A percentile compares a stretch with the other conserved stretches of the same genome.
Evolutionary conservation across 805 yeast genomes (phyloP).

Genomic region (Zygotorulaspora florentina): DNA sequence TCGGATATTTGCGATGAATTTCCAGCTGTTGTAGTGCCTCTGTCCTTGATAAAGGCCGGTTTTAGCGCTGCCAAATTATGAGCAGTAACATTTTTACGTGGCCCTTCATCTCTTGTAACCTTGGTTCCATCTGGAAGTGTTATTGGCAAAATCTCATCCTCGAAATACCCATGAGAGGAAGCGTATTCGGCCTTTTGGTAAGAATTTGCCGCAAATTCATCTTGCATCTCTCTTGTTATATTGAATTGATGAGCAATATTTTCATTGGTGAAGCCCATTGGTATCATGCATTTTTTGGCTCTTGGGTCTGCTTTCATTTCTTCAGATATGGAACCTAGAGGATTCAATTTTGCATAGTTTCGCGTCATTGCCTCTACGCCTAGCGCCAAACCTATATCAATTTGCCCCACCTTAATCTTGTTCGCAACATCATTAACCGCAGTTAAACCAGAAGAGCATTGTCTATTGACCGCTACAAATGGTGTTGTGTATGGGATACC

Average conservation of each 20-base stretch:
- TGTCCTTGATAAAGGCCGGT: constrained; percentile 78
- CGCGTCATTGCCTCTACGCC: constrained; percentile 96
- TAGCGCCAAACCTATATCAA: constrained; percentile 83
- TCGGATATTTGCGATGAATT: constrained; percentile 95
- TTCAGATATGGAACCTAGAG: constrained; percentile 59
- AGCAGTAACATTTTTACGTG: constrained; percentile 81
- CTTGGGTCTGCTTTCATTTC: constrained; percentile 41
- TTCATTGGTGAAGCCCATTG: constrained; percentile 96
- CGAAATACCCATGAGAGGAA: constrained; percentile 64
- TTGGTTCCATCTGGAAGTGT: constrained; percentile 44
- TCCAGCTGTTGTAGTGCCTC: constrained; percentile 89
- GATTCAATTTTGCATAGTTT: constrained; percentile 70
- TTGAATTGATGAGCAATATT: constrained; percentile 70
- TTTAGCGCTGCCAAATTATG: constrained; percentile 66
- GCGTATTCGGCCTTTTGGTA: constrained; percentile 82
- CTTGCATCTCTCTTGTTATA: constrained; percentile 70
- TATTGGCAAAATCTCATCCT: constrained; percentile 85
- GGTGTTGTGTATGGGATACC: constrained; percentile 82
- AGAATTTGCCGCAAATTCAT: constrained; percentile 82
- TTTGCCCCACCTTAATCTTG: constrained; percentile 82
- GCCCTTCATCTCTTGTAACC: constrained; percentile 81
- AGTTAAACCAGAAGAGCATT: constrained; percentile 91
- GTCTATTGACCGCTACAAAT: constrained; percentile 83
- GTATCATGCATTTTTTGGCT: constrained; percentile 76
- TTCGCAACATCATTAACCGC: constrained; percentile 87